Base-by-base conservation (phyloP, 441 rosid species). In the Euphorbia corollata region DNA sequence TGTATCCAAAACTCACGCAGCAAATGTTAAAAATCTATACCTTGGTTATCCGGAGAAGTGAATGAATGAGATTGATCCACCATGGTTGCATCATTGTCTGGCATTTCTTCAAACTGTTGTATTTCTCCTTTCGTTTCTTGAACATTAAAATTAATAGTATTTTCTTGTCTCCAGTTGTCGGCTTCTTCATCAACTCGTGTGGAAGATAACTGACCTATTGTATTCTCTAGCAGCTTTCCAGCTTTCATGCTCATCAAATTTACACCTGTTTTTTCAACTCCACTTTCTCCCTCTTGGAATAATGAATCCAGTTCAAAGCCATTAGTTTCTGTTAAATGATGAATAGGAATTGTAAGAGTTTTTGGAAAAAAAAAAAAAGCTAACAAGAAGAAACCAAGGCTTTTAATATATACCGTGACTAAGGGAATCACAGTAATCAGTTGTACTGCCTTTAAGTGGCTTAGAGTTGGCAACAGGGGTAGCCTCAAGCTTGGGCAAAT, bases 301-400 rank as follows among this genome's bases (percentile, higher is more conserved):
- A 66, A 63, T 61, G 68, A 43, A 63, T 59, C 63, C 67, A 68
- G 43, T 64, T 68, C 71, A 27, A 51, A 19, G 45, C 16, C 36
- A 64, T 77, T 68, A 11, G 27, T 43, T 64, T 68, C 81, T 74
- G 71, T 61, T 10, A 39, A 32, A 59, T n/a, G 12, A 57, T 18
- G 59, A 13, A 59, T 30, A 43, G 53, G 58, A 53, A 59, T 27
- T 12, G 9, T 45, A 18, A 6, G 30, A 7, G 36, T 19, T 19
- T 45, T 32, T 4, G 32, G n/a, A 39, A 38, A 2, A 11, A 20
- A 20, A 5, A 2, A 15, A 9, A 57, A 12, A 24, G 27, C 38
- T 11, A 27, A 3, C 0, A 23, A 2, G 13, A 45, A 45, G n/a
- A n/a, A n/a, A n/a, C n/a, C n/a, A n/a, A n/a, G 34, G 50, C 23